Evolutionary conservation across 305 asterid species (phyloP).

Genomic region (Salvia sclarea): DNA sequence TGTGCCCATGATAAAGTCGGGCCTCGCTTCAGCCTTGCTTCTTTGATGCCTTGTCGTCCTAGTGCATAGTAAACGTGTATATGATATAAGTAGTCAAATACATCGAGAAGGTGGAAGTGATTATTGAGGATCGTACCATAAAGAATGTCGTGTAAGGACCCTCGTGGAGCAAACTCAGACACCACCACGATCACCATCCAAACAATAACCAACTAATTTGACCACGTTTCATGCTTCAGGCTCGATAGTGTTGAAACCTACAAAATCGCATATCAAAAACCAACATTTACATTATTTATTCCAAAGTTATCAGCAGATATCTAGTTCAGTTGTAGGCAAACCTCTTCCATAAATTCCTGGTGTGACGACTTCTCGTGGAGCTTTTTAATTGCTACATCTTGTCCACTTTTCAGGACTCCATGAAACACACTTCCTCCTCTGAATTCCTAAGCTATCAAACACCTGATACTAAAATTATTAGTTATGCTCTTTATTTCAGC

Average conservation of each 20-base stretch:
- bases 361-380: background rate
- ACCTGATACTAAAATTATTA: too few species aligned
- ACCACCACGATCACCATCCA: conserved; percentile 48
- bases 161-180: conserved; percentile 52
- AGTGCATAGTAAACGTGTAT: too few species aligned
- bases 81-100: too few species aligned
- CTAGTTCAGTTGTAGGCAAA: background rate
- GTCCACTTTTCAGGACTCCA: background rate
- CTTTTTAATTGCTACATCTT: background rate
- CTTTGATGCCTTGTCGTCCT: too few species aligned
- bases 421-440: conserved; percentile 45
- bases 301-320: too few species aligned
- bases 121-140: too few species aligned
- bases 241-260: conserved; percentile 5
- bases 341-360: background rate
- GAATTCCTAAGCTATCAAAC: conserved; percentile 28
- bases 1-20: conserved; percentile 44
- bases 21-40: too few species aligned
- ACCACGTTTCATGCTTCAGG: conserved; percentile 32
- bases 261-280: too few species aligned
- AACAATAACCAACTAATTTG: conserved; percentile 34
- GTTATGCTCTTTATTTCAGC: too few species aligned
- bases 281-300: too few species aligned
- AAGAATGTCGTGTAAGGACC: conserved; percentile 48
- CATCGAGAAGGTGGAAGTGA: too few species aligned